These are phyloP conservation scores for Metschnikowia kunwiensis DNA, from an alignment of 805 yeast species.

Conservation along the genomic window DNA sequence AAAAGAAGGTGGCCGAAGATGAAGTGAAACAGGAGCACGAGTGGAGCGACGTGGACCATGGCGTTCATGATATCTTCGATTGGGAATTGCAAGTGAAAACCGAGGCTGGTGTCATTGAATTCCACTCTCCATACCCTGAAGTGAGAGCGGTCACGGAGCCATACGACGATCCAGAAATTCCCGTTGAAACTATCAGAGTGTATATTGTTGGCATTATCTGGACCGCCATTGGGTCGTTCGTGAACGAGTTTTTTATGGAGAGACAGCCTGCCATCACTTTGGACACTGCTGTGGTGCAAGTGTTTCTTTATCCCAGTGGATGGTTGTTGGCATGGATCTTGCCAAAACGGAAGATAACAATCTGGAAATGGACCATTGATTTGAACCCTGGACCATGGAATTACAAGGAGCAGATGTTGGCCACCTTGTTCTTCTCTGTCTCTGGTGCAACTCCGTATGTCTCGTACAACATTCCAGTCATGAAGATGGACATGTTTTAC, in stretches of 20 bases:
- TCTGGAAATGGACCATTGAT: conserved; percentile 35
- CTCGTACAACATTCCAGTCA: conserved; percentile 27
- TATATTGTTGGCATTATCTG: conserved; percentile 21
- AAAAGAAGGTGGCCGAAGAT: conserved; percentile 12
- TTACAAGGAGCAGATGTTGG: conserved; percentile 62
- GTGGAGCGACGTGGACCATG: conserved; percentile 3
- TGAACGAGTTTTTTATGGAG: conserved; percentile 19
- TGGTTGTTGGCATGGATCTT: conserved; percentile 36
- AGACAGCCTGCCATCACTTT: conserved; percentile 18
- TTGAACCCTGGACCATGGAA: conserved; percentile 66
- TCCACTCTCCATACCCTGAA: conserved; percentile 42
- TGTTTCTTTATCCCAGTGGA: conserved; percentile 27
- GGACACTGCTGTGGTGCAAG: conserved; percentile 16
- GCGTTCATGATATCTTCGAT: conserved; percentile 18
- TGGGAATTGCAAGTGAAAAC: conserved; percentile 35
- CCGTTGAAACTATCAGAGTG: conserved; percentile 37
- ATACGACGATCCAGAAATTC: conserved; percentile 33
- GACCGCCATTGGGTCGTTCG: conserved; percentile 29
- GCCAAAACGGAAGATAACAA: conserved; percentile 38
- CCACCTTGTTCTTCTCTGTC: conserved; percentile 44
- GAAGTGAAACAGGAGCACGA: conserved; percentile 1
- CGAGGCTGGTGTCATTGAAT: conserved; percentile 37
- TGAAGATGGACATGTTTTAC: conserved; percentile 27
- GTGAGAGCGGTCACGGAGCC: conserved; percentile 40
- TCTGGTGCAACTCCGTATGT: conserved; percentile 30